Evolutionary conservation across 2,329 filamentous ascomycete species (phyloP).

Genomic region (Aspergillus sclerotialis): DNA sequence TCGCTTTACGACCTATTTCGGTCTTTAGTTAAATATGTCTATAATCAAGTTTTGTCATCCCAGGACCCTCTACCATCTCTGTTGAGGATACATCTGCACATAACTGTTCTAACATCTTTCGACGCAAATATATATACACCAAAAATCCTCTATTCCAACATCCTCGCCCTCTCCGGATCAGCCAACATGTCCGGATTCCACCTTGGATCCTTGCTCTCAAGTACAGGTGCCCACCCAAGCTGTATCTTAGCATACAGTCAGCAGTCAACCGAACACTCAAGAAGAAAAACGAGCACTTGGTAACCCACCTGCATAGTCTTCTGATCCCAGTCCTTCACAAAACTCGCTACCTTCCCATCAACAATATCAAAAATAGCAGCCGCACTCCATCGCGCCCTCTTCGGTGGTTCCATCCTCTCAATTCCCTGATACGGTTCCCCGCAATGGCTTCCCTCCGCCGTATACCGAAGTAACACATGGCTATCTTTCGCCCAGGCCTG

Average conservation of each 20-base stretch:
- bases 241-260: conserved; percentile 9
- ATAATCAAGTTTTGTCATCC: no score
- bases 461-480: conserved; percentile 30
- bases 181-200: conserved; percentile 14
- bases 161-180: conserved; percentile 9
- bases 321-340: conserved; percentile 34
- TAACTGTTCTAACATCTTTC: no score
- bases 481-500: conserved; percentile 28
- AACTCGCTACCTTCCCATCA: conserved; percentile 28
- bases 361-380: conserved; percentile 33
- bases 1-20: no score
- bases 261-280: background rate
- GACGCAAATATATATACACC: no score
- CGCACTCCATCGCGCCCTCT: conserved; percentile 30
- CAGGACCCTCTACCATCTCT: no score
- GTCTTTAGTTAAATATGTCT: no score
- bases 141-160: no score
- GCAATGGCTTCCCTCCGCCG: conserved; percentile 30
- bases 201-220: conserved; percentile 12
- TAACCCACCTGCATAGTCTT: conserved; percentile 16
- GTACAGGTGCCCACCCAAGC: conserved; percentile 14
- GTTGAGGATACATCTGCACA: no score
- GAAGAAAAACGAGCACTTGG: background rate
- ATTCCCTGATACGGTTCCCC: conserved; percentile 31
- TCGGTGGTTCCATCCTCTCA: conserved; percentile 17